Percentiles rank a stretch among this genome's conserved stretches.
Evolutionary conservation across 768 basidiomycete species (phyloP).

Genomic region (Tylopilus vinaceipallidus): DNA sequence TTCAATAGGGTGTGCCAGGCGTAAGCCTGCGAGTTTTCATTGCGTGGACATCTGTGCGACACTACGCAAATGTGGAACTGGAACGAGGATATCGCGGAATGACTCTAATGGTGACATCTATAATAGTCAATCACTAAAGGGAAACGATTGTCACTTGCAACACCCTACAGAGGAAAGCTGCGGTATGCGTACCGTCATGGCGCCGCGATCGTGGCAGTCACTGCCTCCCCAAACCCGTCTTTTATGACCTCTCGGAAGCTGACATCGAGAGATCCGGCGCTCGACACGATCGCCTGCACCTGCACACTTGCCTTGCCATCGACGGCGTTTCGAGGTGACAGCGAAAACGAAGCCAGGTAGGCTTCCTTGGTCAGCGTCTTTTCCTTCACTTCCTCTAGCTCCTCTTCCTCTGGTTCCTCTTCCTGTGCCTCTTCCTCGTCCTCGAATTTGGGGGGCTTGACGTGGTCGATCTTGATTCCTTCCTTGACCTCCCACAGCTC

Average conservation of each 20-base stretch:
- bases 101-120: slow-evolving; percentile 6
- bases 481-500: slow-evolving; percentile 82
- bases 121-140: slow-evolving; percentile 1
- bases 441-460: slow-evolving; percentile 45
- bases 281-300: slow-evolving; percentile 37
- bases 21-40: slow-evolving; percentile 30
- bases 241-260: slow-evolving; percentile 39
- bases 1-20: slow-evolving; percentile 58
- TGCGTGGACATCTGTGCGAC: slow-evolving; percentile 3
- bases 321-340: slow-evolving; percentile 38
- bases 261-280: slow-evolving; percentile 38
- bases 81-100: slow-evolving; percentile 62
- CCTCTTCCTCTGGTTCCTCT: slow-evolving; percentile 43
- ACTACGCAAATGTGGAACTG: slow-evolving; percentile 41
- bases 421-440: slow-evolving; percentile 43
- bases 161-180: too few relatives aligned
- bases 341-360: slow-evolving; percentile 36
- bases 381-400: slow-evolving; percentile 60
- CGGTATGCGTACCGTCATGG: too few relatives aligned
- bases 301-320: slow-evolving; percentile 54
- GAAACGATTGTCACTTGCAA: background rate
- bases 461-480: slow-evolving; percentile 59
- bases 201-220: too few relatives aligned
- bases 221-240: slow-evolving; percentile 33
- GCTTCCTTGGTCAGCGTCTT: slow-evolving; percentile 55